Conservation (phyloP, 805 yeast genomes). For the Yarrowia phangngaensis region DNA sequence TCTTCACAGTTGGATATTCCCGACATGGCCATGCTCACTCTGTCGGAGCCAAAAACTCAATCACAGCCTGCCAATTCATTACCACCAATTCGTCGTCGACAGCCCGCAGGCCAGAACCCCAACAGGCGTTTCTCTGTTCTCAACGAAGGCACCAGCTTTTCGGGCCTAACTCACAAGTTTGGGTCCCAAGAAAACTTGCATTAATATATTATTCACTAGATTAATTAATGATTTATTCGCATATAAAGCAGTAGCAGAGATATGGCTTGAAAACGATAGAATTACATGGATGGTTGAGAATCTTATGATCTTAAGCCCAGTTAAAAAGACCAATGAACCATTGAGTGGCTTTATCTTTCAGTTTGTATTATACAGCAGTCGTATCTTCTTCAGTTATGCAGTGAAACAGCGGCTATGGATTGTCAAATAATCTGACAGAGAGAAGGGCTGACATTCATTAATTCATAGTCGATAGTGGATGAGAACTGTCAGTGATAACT, state of each 20-base stretch:
- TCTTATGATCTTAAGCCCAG: too few relatives aligned
- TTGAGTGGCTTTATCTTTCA: too few relatives aligned
- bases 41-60: constrained; percentile 5
- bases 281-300: neutral
- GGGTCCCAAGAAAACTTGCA: constrained; percentile 25
- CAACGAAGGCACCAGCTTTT: constrained; percentile 24
- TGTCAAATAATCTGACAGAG: too few relatives aligned
- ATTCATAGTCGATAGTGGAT: too few relatives aligned
- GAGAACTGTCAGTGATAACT: too few relatives aligned
- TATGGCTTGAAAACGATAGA: neutral
- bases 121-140: constrained; percentile 25
- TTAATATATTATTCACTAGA: constrained; percentile 19
- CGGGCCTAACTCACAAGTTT: constrained; percentile 22
- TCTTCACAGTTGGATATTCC: constrained; percentile 1
- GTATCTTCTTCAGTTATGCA: too few relatives aligned
- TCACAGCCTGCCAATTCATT: constrained; percentile 2
- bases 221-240: constrained; percentile 22
- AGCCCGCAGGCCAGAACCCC: constrained; percentile 23
- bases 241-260: neutral
- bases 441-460: too few relatives aligned
- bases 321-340: too few relatives aligned
- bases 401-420: too few relatives aligned
- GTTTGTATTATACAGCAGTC: too few relatives aligned
- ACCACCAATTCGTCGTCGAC: constrained; percentile 11
- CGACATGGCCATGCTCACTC: constrained; percentile 7